A percentile compares a stretch with the other conserved stretches of the same genome.
These are phyloP conservation scores for Talaromyces sp. DNA, from an alignment of 2,329 filamentous ascomycete genomes.

Conservation along the genomic window DNA sequence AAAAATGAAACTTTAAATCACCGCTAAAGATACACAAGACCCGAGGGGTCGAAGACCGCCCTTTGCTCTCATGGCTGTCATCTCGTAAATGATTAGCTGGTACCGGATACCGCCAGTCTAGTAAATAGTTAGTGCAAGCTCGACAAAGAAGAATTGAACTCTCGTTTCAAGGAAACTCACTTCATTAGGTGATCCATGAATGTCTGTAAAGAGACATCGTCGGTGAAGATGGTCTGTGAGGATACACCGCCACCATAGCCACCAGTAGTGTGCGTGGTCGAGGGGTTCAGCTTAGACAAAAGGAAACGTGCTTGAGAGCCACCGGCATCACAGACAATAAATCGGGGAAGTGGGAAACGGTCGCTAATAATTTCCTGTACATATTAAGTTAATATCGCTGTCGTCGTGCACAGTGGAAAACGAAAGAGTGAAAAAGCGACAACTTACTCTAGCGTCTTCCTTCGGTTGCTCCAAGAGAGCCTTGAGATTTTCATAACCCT, in stretches of 20 bases:
- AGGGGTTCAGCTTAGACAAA: constrained; percentile 94
- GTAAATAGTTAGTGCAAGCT: not conserved
- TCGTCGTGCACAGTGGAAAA: not conserved
- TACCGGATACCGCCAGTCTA: constrained; percentile 55
- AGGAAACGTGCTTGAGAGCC: constrained; percentile 97
- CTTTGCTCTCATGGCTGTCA: constrained; percentile 38
- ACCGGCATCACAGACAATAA: constrained; percentile 98
- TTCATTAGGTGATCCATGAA: constrained; percentile 99
- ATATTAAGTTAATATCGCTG: constrained; percentile 10
- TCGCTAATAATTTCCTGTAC: constrained; percentile 89
- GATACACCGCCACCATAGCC: constrained; percentile 88
- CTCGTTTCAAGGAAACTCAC: constrained; percentile 56
- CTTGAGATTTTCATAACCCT: constrained; percentile 96
- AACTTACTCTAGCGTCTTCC: constrained; percentile 86
- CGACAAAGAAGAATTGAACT: not conserved
- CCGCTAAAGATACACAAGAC: constrained; percentile 48
- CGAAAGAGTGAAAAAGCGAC: not conserved
- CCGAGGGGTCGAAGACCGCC: constrained; percentile 34
- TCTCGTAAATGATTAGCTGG: constrained; percentile 45
- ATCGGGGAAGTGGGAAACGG: constrained; percentile 94
- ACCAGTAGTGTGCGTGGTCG: constrained; percentile 91
- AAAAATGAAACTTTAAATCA: constrained; percentile 31
- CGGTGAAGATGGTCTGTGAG: constrained; percentile 97
- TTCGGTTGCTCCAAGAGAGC: constrained; percentile 87
- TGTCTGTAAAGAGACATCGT: constrained; percentile 95